Percentiles rank a stretch among this genome's conserved stretches.
Evolutionary conservation across 2,329 filamentous ascomycete species (phyloP).

Genomic region (Pezicula carpinea): DNA sequence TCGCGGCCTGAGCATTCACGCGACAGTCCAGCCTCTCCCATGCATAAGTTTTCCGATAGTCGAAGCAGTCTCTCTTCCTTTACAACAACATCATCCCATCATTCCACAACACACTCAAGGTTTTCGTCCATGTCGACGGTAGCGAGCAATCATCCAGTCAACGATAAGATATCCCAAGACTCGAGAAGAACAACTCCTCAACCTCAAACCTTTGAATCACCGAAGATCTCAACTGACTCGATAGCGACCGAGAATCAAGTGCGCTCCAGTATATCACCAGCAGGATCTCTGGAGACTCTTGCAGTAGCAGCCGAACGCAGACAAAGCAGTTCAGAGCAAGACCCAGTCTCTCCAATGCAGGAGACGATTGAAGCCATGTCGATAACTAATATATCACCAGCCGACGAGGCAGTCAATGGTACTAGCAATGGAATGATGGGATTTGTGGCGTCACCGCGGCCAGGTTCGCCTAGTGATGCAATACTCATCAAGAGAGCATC

Average conservation of each 20-base stretch:
- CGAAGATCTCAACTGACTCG: neutral
- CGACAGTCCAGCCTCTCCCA: constrained; percentile 17
- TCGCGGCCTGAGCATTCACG: too few species aligned
- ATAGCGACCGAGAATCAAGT: neutral
- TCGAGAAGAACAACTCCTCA: constrained; percentile 5
- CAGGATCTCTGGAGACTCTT: constrained; percentile 19
- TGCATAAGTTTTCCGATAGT: constrained; percentile 29
- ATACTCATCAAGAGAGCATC: constrained; percentile 26
- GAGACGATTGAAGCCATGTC: neutral
- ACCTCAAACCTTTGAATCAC: constrained; percentile 3
- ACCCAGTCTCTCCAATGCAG: constrained; percentile 4
- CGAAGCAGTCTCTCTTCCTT: constrained; percentile 28
- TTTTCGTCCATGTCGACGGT: constrained; percentile 29
- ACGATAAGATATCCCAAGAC: neutral
- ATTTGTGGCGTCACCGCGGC: constrained; percentile 7
- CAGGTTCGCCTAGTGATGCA: constrained; percentile 28
- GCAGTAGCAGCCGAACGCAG: constrained; percentile 21
- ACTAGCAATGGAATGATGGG: neutral
- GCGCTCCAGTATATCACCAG: constrained; percentile 14
- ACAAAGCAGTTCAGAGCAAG: neutral
- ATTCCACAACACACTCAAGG: constrained; percentile 26
- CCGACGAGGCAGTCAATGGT: neutral
- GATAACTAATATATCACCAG: constrained; percentile 1
- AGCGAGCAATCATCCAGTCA: constrained; percentile 11
- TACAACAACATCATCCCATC: constrained; percentile 21